phyloP scores from a whole-genome alignment of 1,284 basidiomycete genomes.

The Filobasidium uniguttulatum region DNA sequence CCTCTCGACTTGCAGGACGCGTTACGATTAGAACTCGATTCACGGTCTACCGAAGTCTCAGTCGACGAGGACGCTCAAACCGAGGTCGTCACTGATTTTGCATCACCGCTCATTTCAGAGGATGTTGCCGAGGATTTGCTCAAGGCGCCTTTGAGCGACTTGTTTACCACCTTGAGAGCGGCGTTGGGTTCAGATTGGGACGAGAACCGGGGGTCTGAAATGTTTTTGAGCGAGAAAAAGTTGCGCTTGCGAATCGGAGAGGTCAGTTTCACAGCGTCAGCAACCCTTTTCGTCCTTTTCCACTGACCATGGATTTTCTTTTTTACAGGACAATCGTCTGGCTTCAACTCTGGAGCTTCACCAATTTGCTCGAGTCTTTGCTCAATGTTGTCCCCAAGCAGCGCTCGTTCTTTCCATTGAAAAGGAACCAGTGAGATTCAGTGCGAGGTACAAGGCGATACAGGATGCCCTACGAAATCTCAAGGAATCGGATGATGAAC shows the following conservation, averaged over 20 bases:
- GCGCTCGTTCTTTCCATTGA: conserved; percentile 10
- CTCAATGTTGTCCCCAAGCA: conserved; percentile 9
- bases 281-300: neutral
- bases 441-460: conserved; percentile 23
- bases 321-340: conserved; percentile 13
- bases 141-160: conserved; percentile 7
- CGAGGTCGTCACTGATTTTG: neutral
- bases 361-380: conserved; percentile 17
- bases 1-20: conserved; percentile 1
- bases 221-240: conserved; percentile 9
- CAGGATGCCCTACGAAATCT: conserved; percentile 20
- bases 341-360: conserved; percentile 7
- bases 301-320: neutral
- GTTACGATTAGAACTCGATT: too few species aligned
- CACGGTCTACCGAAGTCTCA: neutral
- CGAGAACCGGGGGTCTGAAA: conserved; percentile 8
- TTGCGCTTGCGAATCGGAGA: conserved; percentile 8
- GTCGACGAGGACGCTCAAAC: neutral
- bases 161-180: conserved; percentile 7
- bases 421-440: conserved; percentile 16
- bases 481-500: conserved; percentile 15
- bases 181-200: conserved; percentile 4
- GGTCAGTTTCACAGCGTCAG: neutral
- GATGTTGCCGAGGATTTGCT: conserved; percentile 2
- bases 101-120: neutral